A percentile compares a stretch with the other conserved stretches of the same genome.
phyloP scores from a whole-genome alignment of 78 protist genomes.

The Tieghemostelium lacteum region DNA sequence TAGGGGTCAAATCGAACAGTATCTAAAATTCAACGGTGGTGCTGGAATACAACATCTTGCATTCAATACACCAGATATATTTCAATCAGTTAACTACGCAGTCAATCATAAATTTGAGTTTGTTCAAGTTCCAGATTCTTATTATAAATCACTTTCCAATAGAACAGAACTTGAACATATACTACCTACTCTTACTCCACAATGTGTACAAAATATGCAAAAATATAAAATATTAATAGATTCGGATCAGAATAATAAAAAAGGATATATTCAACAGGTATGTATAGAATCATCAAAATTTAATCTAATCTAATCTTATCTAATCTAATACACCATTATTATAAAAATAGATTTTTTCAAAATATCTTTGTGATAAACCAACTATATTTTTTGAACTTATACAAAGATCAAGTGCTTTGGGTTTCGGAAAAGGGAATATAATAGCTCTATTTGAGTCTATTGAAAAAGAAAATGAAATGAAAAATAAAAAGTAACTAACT shows the following conservation, averaged over 20 bases:
- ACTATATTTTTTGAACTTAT: conserved; percentile 70
- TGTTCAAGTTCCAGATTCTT: conserved; percentile 45
- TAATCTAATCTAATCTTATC: not conserved
- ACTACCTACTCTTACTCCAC: not conserved
- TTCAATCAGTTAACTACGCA: conserved; percentile 29
- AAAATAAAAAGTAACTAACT: too few species aligned
- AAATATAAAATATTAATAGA: conserved; percentile 38
- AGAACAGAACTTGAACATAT: conserved; percentile 18
- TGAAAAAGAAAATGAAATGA: not conserved
- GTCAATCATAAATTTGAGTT: conserved; percentile 25
- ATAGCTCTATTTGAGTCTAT: conserved; percentile 1
- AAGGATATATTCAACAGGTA: conserved; percentile 60
- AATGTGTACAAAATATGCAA: not conserved
- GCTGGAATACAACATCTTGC: conserved; percentile 74
- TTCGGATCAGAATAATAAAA: conserved; percentile 25
- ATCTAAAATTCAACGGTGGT: conserved; percentile 31
- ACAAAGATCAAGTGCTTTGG: conserved; percentile 16
- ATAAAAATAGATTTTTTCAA: conserved; percentile 64
- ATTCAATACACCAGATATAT: conserved; percentile 26
- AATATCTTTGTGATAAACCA: conserved; percentile 46
- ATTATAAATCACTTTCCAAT: conserved; percentile 14
- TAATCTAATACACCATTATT: too few species aligned
- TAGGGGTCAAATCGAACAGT: conserved; percentile 72
- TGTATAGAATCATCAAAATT: not conserved
- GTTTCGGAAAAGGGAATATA: conserved; percentile 77